phyloP scores from a whole-genome alignment of 257 asterid species.

The Penstemon barbatus region DNA sequence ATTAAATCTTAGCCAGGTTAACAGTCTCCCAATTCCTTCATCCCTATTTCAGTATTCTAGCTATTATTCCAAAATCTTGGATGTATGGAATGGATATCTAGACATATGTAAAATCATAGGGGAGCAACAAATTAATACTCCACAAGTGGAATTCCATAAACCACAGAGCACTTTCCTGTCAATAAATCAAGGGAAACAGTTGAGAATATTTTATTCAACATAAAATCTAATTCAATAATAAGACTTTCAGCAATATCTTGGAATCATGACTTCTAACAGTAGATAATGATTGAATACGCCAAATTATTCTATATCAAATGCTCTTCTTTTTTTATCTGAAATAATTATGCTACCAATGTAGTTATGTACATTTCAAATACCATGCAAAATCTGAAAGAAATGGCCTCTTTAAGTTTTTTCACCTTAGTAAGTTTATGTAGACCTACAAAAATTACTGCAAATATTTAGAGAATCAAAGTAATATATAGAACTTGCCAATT shows the following conservation, averaged over 20 bases:
- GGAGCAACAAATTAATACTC: neutral
- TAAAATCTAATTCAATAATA: neutral
- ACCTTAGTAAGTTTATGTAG: slow-evolving; percentile 12
- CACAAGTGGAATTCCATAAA: slow-evolving; percentile 1
- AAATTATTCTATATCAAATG: slow-evolving; percentile 16
- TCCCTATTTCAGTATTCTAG: neutral
- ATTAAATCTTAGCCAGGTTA: slow-evolving; percentile 8
- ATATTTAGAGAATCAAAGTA: slow-evolving; percentile 27
- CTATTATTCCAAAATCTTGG: neutral
- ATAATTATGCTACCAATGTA: slow-evolving; percentile 1
- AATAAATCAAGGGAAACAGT: slow-evolving; percentile 1
- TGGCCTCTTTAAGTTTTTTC: slow-evolving; percentile 20
- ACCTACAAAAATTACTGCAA: slow-evolving; percentile 20
- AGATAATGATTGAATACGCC: neutral
- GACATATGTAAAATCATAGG: neutral
- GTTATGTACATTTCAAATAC: slow-evolving; percentile 6
- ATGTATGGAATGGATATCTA: slow-evolving; percentile 1
- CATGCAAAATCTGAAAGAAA: slow-evolving; percentile 9
- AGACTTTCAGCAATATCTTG: neutral
- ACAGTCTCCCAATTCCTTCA: neutral
- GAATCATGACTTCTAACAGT: neutral
- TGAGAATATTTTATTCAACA: neutral
- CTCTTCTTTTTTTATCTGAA: slow-evolving; percentile 4
- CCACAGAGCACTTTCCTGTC: neutral
- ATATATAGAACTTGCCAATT: slow-evolving; percentile 62